Conservation (phyloP, 345 rosid species). For the Toxicodendron radicans region DNA sequence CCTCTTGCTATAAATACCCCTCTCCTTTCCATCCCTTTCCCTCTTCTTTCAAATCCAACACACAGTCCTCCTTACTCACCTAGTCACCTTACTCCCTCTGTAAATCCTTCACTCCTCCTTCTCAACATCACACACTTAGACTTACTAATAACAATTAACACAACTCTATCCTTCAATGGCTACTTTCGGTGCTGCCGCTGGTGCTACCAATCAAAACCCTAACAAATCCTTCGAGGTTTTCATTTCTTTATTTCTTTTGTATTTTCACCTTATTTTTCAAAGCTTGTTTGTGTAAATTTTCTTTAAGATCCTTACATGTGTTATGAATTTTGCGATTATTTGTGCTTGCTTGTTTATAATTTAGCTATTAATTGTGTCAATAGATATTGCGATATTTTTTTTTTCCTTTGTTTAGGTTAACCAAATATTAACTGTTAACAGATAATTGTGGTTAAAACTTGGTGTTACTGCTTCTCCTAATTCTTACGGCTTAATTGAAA, state of each 20-base stretch:
- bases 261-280: neutral
- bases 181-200: conserved; percentile 49
- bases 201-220: conserved; percentile 54
- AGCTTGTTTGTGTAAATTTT: neutral
- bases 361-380: neutral
- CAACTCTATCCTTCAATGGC: conserved; percentile 43
- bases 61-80: neutral
- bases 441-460: neutral
- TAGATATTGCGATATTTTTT: no score
- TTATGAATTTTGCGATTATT: neutral
- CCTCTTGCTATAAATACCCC: neutral
- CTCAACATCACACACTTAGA: neutral
- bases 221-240: conserved; percentile 80
- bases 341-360: neutral
- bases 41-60: conserved; percentile 9
- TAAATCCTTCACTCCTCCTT: neutral
- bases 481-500: neutral
- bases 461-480: neutral
- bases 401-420: neutral
- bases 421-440: neutral
- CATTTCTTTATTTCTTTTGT: neutral
- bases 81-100: neutral
- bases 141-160: neutral
- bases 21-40: neutral
- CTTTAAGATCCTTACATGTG: neutral